A percentile compares a stretch with the other conserved stretches of the same genome.
Conservation (phyloP, 768 basidiomycete genomes). For the Agrocybe chaxingu region DNA sequence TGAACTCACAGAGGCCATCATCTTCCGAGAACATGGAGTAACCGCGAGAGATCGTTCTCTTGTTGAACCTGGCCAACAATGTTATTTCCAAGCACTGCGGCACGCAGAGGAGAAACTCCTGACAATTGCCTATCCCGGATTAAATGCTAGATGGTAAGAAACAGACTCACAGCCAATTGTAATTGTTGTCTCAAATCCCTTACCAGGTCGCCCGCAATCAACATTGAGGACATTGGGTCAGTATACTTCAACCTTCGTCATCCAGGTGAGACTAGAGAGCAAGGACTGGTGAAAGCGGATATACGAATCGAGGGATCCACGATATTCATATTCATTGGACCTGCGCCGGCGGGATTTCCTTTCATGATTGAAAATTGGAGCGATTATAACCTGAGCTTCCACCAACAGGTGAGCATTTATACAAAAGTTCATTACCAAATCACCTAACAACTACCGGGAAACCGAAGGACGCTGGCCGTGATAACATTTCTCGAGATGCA, state of each 20-base stretch:
- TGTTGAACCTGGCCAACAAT: constrained; percentile 66
- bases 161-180: too few species aligned
- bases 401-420: constrained; percentile 61
- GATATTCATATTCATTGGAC: constrained; percentile 77
- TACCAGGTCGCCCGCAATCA: constrained; percentile 86
- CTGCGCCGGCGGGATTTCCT: constrained; percentile 78
- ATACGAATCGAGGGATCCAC: constrained; percentile 82
- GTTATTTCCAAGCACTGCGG: constrained; percentile 65
- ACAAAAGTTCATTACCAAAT: too few species aligned
- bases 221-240: constrained; percentile 85
- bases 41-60: constrained; percentile 57
- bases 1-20: constrained; percentile 61
- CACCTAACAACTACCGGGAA: too few species aligned
- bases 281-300: constrained; percentile 68
- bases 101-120: constrained; percentile 69
- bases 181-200: too few species aligned
- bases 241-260: constrained; percentile 69
- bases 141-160: constrained; percentile 76
- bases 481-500: constrained; percentile 35
- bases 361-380: constrained; percentile 90
- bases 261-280: constrained; percentile 28
- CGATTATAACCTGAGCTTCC: constrained; percentile 62
- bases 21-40: constrained; percentile 83
- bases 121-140: constrained; percentile 82
- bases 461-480: constrained; percentile 36